A percentile compares a stretch with the other conserved stretches of the same genome.
Conservation (phyloP, 768 basidiomycete species). For the Russula emetica region DNA sequence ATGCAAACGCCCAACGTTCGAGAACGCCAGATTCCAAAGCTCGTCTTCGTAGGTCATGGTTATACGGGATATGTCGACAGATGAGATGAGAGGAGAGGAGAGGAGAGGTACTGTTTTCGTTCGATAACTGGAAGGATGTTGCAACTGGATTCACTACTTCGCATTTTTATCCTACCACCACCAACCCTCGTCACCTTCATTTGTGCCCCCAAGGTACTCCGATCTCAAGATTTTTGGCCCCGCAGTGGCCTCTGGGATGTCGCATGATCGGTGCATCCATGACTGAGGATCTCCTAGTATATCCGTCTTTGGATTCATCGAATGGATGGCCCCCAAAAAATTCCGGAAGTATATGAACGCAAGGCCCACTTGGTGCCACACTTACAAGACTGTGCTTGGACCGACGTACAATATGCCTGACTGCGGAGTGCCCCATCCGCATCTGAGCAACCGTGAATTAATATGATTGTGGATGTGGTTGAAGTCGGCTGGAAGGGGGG, state of each 20-base stretch:
- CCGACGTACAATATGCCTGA: not conserved
- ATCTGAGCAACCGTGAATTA: not conserved
- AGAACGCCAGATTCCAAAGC: not conserved
- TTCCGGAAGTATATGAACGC: too few relatives aligned
- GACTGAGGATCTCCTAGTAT: too few relatives aligned
- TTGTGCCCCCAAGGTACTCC: not conserved
- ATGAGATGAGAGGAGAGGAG: too few relatives aligned
- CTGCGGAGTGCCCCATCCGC: not conserved
- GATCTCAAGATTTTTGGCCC: not conserved
- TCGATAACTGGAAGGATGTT: not conserved
- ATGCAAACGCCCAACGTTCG: not conserved
- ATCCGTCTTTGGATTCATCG: too few relatives aligned
- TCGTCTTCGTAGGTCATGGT: not conserved
- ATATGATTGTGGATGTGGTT: too few relatives aligned
- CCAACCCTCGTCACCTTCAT: not conserved
- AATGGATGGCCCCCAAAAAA: too few relatives aligned
- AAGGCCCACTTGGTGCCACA: not conserved
- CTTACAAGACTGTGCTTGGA: not conserved
- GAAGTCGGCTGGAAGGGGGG: too few relatives aligned
- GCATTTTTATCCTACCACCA: not conserved
- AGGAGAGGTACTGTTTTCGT: too few relatives aligned
- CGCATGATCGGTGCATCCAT: not conserved
- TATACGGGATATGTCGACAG: too few relatives aligned
- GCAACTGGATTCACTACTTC: not conserved
- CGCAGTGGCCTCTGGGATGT: not conserved